A percentile compares a stretch with the other conserved stretches of the same genome.
Conservation (phyloP, 768 basidiomycete genomes). For the Boletus eberwhitei region DNA sequence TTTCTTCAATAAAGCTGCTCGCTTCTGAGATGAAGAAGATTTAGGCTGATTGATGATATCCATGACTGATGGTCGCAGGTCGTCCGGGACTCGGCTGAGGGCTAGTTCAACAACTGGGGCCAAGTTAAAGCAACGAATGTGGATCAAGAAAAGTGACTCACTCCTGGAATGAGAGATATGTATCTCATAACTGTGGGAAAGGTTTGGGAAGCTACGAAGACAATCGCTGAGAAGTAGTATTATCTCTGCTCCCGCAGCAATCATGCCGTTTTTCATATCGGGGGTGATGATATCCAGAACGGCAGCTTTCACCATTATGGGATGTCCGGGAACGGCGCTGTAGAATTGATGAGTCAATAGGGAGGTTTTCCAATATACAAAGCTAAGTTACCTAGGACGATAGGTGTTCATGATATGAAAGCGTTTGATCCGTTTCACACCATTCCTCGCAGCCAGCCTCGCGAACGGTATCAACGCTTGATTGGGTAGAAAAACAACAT, state of each 20-base stretch:
- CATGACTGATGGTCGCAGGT: slow-evolving; percentile 51
- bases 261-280: slow-evolving; percentile 58
- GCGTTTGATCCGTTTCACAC: slow-evolving; percentile 71
- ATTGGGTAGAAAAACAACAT: slow-evolving; percentile 69
- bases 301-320: slow-evolving; percentile 68
- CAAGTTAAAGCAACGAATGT: background rate
- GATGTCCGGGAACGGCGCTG: slow-evolving; percentile 70
- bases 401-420: slow-evolving; percentile 77
- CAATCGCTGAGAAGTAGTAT: slow-evolving; percentile 66
- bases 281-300: slow-evolving; percentile 83
- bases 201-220: slow-evolving; percentile 68
- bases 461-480: slow-evolving; percentile 76
- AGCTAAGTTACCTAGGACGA: slow-evolving; percentile 53
- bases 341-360: slow-evolving; percentile 1
- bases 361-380: background rate
- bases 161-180: slow-evolving; percentile 76
- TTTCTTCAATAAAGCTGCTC: slow-evolving; percentile 63
- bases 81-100: slow-evolving; percentile 58
- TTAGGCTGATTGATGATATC: slow-evolving; percentile 68
- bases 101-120: slow-evolving; percentile 61
- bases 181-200: slow-evolving; percentile 66
- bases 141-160: slow-evolving; percentile 34
- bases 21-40: slow-evolving; percentile 64
- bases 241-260: slow-evolving; percentile 72
- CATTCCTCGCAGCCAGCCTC: slow-evolving; percentile 70